phyloP scores from a whole-genome alignment of 441 rosid genomes.

The Oxalis stricta region DNA sequence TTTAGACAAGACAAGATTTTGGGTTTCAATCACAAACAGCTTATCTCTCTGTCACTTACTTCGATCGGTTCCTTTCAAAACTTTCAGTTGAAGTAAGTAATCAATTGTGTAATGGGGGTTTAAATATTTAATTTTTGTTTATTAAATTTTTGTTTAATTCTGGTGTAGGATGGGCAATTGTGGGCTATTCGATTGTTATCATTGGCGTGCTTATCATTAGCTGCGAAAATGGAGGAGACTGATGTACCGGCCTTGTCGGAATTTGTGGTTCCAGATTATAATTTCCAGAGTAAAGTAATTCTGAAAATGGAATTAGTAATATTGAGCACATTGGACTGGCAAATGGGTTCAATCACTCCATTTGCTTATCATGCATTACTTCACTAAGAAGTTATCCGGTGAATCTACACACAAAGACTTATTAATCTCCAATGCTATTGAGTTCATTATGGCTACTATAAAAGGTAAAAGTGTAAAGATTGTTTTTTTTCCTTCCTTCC shows the following conservation, averaged over 20 bases:
- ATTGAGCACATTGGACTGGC: conserved; percentile 60
- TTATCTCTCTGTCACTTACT: conserved; percentile 54
- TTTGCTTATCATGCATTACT: conserved; percentile 55
- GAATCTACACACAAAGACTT: conserved; percentile 29
- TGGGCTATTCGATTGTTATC: conserved; percentile 69
- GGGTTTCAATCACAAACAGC: conserved; percentile 64
- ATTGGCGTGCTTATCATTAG: conserved; percentile 64
- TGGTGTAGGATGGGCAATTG: conserved; percentile 46
- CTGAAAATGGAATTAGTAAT: conserved; percentile 63
- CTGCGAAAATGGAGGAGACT: conserved; percentile 80
- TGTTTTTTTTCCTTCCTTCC: neutral
- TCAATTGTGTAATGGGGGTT: neutral
- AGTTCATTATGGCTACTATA: conserved; percentile 24
- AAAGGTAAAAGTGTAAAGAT: conserved; percentile 30
- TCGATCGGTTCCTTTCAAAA: conserved; percentile 55
- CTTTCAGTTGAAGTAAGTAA: conserved; percentile 52
- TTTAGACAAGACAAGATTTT: conserved; percentile 46
- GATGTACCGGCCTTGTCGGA: conserved; percentile 51
- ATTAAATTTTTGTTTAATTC: neutral
- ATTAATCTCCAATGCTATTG: conserved; percentile 29
- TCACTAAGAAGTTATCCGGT: conserved; percentile 29
- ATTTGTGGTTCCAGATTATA: conserved; percentile 30
- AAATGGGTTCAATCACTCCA: conserved; percentile 59
- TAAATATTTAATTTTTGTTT: neutral
- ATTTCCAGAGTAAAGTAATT: conserved; percentile 40